phyloP scores from a whole-genome alignment of 495 filamentous ascomycete species.

The Neohortaea acidophila region DNA sequence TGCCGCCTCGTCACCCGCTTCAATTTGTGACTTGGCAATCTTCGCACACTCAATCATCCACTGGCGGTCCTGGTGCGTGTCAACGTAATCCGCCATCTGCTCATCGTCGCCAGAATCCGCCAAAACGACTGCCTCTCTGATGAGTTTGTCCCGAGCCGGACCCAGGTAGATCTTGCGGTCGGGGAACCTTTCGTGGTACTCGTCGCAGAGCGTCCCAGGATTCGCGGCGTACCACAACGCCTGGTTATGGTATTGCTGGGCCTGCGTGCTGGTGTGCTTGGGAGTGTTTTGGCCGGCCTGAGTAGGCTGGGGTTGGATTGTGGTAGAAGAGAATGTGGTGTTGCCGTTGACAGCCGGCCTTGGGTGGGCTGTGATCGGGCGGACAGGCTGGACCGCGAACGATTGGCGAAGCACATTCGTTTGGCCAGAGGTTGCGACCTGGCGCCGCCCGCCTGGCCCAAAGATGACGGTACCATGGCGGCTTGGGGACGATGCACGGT shows the following conservation, averaged over 20 bases:
- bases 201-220: slow-evolving; percentile 2
- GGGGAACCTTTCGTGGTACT: slow-evolving; percentile 2
- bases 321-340: no score
- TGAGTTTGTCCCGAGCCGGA: not conserved
- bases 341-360: no score
- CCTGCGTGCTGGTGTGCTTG: not conserved
- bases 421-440: no score
- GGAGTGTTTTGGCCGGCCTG: not conserved
- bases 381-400: no score
- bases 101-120: not conserved
- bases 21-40: not conserved
- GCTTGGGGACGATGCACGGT: not conserved
- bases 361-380: no score
- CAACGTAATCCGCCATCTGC: not conserved
- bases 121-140: not conserved
- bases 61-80: not conserved
- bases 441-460: no score
- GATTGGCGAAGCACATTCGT: no score
- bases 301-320: no score
- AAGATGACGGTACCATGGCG: no score
- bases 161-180: not conserved
- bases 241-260: not conserved
- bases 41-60: slow-evolving; percentile 6
- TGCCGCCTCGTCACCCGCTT: not conserved
- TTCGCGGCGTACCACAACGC: slow-evolving; percentile 5